Evolutionary conservation across 441 rosid species (phyloP).

Genomic region (Iberis amara): DNA sequence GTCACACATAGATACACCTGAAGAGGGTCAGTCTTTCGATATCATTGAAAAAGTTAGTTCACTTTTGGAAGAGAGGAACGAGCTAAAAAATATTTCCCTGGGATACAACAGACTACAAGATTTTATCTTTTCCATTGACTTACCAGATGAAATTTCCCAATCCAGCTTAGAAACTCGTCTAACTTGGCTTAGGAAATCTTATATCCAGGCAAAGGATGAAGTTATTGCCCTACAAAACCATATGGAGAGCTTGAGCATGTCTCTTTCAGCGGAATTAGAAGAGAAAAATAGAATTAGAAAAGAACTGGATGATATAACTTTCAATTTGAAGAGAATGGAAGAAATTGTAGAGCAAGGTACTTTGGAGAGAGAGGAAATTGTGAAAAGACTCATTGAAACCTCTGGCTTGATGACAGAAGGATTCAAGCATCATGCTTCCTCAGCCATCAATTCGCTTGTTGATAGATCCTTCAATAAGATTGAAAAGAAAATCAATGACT

Average conservation of each 20-base stretch:
- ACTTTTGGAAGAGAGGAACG: conserved; percentile 63
- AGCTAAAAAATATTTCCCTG: conserved; percentile 38
- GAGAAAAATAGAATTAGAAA: conserved; percentile 56
- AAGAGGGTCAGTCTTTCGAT: conserved; percentile 52
- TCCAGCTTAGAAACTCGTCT: conserved; percentile 57
- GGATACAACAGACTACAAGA: conserved; percentile 59
- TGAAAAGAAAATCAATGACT: conserved; percentile 37
- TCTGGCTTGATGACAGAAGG: conserved; percentile 45
- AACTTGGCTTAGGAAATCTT: conserved; percentile 64
- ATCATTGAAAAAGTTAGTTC: conserved; percentile 51
- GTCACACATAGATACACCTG: conserved; percentile 43
- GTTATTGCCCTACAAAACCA: conserved; percentile 44
- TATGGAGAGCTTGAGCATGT: conserved; percentile 51
- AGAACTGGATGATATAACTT: conserved; percentile 42
- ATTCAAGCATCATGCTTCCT: conserved; percentile 34
- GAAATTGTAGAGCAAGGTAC: conserved; percentile 41
- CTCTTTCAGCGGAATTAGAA: conserved; percentile 49
- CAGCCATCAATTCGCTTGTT: conserved; percentile 41
- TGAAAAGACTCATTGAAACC: conserved; percentile 47
- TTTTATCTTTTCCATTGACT: conserved; percentile 42
- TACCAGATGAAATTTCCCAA: conserved; percentile 50
- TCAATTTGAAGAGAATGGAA: conserved; percentile 39
- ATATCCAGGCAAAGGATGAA: conserved; percentile 47
- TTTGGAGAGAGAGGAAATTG: conserved; percentile 55
- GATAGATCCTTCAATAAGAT: conserved; percentile 55